phyloP scores from a whole-genome alignment of 108 stramenopile genomes.

The Phaeodactylum tricornutum region DNA sequence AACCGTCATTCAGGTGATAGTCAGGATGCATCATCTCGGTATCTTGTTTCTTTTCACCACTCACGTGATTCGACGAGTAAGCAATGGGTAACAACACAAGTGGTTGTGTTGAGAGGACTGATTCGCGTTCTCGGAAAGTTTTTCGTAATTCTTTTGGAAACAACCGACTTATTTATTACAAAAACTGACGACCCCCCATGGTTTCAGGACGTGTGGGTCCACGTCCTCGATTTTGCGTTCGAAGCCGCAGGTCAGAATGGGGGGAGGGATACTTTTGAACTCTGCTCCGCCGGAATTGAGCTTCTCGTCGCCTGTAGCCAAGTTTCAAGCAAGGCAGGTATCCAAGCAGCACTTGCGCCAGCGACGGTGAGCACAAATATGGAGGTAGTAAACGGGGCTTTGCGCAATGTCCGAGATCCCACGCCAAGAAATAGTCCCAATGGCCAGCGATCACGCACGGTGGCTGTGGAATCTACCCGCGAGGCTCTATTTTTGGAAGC shows the following conservation, averaged over 20 bases:
- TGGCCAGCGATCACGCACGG: constrained; percentile 3
- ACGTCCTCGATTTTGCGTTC: constrained; percentile 48
- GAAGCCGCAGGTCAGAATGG: constrained; percentile 34
- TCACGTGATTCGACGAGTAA: constrained; percentile 72
- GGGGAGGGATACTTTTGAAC: constrained; percentile 61
- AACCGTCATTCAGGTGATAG: too few species aligned
- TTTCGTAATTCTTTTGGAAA: constrained; percentile 45
- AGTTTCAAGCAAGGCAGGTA: constrained; percentile 52
- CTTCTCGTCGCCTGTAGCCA: constrained; percentile 59
- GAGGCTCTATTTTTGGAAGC: constrained; percentile 54
- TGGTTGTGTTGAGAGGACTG: constrained; percentile 67
- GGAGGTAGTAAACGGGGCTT: constrained; percentile 82
- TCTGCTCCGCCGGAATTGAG: constrained; percentile 62
- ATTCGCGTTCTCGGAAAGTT: constrained; percentile 66
- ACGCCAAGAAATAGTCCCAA: constrained; percentile 10
- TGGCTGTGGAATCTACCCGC: constrained; percentile 16
- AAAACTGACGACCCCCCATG: constrained; percentile 29
- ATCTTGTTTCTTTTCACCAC: constrained; percentile 74
- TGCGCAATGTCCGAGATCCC: constrained; percentile 41
- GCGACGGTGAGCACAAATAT: constrained; percentile 79
- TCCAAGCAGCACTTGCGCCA: constrained; percentile 57
- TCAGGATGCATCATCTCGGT: constrained; percentile 22
- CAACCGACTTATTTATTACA: constrained; percentile 8
- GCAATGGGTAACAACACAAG: constrained; percentile 80
- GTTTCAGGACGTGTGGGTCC: constrained; percentile 66